These are phyloP conservation scores for Sanghuangporus sanghuang DNA, from an alignment of 1,284 basidiomycete species.

Conservation along the genomic window DNA sequence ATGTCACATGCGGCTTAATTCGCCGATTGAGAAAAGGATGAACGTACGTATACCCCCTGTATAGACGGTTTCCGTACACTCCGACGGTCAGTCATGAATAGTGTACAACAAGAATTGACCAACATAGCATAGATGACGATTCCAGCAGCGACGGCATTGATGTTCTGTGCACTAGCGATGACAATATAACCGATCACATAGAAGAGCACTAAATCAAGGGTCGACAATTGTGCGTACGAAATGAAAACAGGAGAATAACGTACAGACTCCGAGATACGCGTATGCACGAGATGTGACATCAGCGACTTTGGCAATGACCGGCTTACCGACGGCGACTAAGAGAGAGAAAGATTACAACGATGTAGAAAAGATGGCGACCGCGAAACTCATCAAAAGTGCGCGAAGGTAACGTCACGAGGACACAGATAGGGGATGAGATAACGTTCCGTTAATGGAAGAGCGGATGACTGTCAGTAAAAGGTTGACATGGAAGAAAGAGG, in stretches of 20 bases:
- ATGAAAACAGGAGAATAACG: slow-evolving; percentile 27
- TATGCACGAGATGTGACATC: slow-evolving; percentile 62
- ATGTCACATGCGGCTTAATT: background rate
- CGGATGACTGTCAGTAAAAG: background rate
- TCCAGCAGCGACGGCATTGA: slow-evolving; percentile 44
- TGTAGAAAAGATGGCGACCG: background rate
- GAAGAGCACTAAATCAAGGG: slow-evolving; percentile 39
- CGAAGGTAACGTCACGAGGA: background rate
- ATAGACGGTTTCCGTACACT: background rate
- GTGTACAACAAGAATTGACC: slow-evolving; percentile 17
- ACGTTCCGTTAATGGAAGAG: background rate
- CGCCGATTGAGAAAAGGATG: background rate
- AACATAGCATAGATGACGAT: slow-evolving; percentile 54
- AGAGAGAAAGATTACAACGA: background rate
- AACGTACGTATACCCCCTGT: slow-evolving; percentile 47
- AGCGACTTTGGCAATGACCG: slow-evolving; percentile 74
- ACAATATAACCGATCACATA: slow-evolving; percentile 45
- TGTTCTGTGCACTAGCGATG: slow-evolving; percentile 37
- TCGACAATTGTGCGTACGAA: background rate
- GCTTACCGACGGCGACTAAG: slow-evolving; percentile 63
- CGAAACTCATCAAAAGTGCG: background rate
- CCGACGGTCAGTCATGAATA: background rate
- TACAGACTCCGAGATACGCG: slow-evolving; percentile 61
- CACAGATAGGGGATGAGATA: background rate
- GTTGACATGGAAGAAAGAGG: background rate